Base-by-base conservation (phyloP, 2,329 filamentous ascomycete genomes). In the Rutstroemia sp. region DNA sequence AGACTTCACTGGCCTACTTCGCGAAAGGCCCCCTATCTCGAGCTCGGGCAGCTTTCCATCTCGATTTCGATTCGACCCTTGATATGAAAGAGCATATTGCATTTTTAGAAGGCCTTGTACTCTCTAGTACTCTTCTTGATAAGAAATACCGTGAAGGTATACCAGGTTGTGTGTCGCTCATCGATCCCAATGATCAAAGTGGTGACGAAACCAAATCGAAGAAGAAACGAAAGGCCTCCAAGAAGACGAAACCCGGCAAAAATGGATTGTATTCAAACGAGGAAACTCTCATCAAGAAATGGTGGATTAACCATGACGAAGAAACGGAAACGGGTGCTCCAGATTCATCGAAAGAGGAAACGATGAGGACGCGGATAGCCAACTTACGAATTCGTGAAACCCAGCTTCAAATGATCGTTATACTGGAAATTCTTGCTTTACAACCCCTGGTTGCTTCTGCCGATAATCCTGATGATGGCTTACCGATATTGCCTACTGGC, bases 1-100 rank as follows among this genome's bases (percentile, higher is more conserved):
- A 82, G 75, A 88, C 87, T 37, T 90, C 88, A 3, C 73, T 92
- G 56, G 88, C 88, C 57, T 94, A 92, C 70, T 92, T 92, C 71
- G 86, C 86, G 19, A 94, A 94, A 73, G 89, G 88, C 0, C 87
- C 89, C 1, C 74, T 94, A 19, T 89, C 88, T 46, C 80, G 88
- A 63, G 85, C 87, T 47, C 81, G 88, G 58, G 86, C 85, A 48
- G 80, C 84, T 14, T 90, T 90, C 61, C 81, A 85, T 57, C 72
- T 83, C 14, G 79, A 83, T 59, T 79, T 80, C 52, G 81, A 86
- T 67, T 74, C 79, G 6, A 80, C 77, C 21, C 71, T 85, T 19
- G 77, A 83, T 42, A 82, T 86, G 70, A 72, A 74, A 23, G 81
- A 90, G 50, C 73, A 92, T 18, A 76, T 87, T 8, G 74, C 78